Percentiles rank a stretch among this genome's conserved stretches.
Evolutionary conservation across 2,329 filamentous ascomycete genomes (phyloP).

Genomic region (Fusarium sp.): DNA sequence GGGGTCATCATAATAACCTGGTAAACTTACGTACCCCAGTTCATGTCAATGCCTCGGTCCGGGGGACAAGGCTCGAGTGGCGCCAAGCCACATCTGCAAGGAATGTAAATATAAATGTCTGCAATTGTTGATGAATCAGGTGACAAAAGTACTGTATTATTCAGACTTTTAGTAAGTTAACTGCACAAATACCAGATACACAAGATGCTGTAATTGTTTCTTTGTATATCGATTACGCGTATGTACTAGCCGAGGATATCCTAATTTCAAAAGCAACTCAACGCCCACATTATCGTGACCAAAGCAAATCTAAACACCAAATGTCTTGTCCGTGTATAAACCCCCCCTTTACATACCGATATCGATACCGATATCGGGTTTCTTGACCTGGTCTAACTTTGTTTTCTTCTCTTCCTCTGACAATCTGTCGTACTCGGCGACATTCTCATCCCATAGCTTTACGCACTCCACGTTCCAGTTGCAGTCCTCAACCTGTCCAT

Average conservation of each 20-base stretch:
- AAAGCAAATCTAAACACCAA: slow-evolving; percentile 18
- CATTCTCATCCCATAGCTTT: slow-evolving; percentile 75
- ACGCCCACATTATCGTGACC: slow-evolving; percentile 17
- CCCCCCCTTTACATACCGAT: slow-evolving; percentile 6
- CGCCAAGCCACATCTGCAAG: slow-evolving; percentile 31
- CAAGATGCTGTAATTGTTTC: background rate
- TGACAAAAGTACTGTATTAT: no score
- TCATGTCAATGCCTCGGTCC: slow-evolving; percentile 23
- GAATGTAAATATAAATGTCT: slow-evolving; percentile 6
- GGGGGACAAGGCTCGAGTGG: background rate
- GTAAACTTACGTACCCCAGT: slow-evolving; percentile 5
- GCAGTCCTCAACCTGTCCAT: slow-evolving; percentile 78
- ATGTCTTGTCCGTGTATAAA: background rate
- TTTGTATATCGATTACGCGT: slow-evolving; percentile 5
- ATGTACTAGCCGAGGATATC: slow-evolving; percentile 19
- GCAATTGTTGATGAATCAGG: background rate
- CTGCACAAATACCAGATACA: background rate
- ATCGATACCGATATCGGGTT: slow-evolving; percentile 19
- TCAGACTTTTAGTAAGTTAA: no score
- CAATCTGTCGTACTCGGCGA: slow-evolving; percentile 71
- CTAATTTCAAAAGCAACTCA: slow-evolving; percentile 17
- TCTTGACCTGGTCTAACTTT: slow-evolving; percentile 56
- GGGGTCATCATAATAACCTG: slow-evolving; percentile 20
- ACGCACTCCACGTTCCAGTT: slow-evolving; percentile 79
- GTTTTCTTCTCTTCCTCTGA: slow-evolving; percentile 72